Evolutionary conservation across 257 asterid genomes (phyloP).

Genomic region (Catharanthus roseus): DNA sequence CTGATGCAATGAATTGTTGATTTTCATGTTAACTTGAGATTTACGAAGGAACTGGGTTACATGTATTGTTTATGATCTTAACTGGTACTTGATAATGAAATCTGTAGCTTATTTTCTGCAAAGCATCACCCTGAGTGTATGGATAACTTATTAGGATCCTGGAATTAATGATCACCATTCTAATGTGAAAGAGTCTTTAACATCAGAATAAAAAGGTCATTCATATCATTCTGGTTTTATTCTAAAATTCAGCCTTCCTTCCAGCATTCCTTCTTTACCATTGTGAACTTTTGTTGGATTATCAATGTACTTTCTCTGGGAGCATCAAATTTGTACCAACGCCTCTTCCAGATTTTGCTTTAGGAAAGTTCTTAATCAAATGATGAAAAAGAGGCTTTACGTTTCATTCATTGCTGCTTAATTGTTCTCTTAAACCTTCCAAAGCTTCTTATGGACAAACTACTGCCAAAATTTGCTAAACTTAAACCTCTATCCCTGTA

Average conservation of each 20-base stretch:
- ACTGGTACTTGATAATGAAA: not conserved
- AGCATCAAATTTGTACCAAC: not conserved
- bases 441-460: not conserved
- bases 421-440: not conserved
- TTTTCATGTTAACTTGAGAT: not conserved
- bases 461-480: not conserved
- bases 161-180: not conserved
- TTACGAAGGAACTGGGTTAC: not conserved
- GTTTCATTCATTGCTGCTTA: not conserved
- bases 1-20: not conserved
- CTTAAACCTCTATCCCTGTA: not conserved
- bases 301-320: not conserved
- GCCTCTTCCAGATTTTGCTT: not conserved
- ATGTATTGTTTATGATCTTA: not conserved
- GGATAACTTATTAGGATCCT: no score
- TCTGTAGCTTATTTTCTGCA: not conserved
- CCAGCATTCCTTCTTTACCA: no score
- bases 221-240: not conserved
- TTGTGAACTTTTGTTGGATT: not conserved
- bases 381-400: not conserved
- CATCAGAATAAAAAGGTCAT: not conserved
- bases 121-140: not conserved
- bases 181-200: not conserved
- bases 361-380: not conserved
- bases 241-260: not conserved